phyloP scores from a whole-genome alignment of 805 yeast species.

The Tetrapisispora namnaoensis region DNA sequence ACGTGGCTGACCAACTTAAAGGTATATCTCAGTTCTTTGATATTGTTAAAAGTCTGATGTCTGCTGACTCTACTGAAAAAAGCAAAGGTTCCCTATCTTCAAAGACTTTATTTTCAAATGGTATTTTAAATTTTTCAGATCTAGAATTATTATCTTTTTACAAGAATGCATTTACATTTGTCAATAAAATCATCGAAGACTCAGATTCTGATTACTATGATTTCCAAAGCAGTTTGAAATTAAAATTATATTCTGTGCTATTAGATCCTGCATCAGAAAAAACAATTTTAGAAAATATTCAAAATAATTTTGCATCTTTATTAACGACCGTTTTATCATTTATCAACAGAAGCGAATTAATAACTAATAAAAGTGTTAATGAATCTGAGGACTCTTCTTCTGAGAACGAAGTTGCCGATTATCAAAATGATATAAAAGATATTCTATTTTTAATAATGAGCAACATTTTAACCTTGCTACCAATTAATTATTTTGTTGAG shows the following conservation, averaged over 20 bases:
- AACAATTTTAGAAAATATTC: conserved; percentile 10
- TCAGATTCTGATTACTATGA: conserved; percentile 23
- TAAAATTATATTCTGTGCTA: conserved; percentile 44
- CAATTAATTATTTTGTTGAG: conserved; percentile 60
- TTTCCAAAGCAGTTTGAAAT: conserved; percentile 33
- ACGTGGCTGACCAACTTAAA: conserved; percentile 54
- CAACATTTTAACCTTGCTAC: conserved; percentile 58
- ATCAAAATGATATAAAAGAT: conserved; percentile 27
- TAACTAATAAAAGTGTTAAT: conserved; percentile 1
- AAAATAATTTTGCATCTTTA: conserved; percentile 18
- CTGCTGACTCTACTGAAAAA: conserved; percentile 29
- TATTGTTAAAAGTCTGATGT: conserved; percentile 34
- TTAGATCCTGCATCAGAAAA: conserved; percentile 30
- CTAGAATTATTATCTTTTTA: conserved; percentile 42
- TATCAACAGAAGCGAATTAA: conserved; percentile 11
- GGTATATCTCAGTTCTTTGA: conserved; percentile 43
- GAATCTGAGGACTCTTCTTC: conserved; percentile 12
- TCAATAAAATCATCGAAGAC: conserved; percentile 42
- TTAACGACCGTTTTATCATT: conserved; percentile 19
- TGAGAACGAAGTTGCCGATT: conserved; percentile 14
- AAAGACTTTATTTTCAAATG: conserved; percentile 55
- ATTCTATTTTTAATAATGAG: conserved; percentile 49
- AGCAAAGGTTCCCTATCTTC: conserved; percentile 30
- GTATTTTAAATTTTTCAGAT: conserved; percentile 41
- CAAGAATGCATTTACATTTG: conserved; percentile 44